Evolutionary conservation across 2,329 filamentous ascomycete species (phyloP).

Genomic region (Botrytis fragariae): DNA sequence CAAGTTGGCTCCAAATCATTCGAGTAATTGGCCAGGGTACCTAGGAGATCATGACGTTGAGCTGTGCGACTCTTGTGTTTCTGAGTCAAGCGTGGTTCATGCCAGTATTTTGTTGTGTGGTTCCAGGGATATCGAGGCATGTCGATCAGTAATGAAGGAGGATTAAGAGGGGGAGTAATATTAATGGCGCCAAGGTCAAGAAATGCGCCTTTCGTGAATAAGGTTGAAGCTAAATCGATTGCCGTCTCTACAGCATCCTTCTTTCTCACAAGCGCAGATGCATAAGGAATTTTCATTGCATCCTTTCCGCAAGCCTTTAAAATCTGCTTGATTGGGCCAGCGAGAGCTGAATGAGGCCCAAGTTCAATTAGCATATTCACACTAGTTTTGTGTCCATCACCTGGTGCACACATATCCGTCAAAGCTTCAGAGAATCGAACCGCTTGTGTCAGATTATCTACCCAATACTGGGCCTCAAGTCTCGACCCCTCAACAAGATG

Average conservation of each 20-base stretch:
- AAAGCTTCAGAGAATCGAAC: constrained; percentile 47
- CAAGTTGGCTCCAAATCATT: constrained; percentile 18
- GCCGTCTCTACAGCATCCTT: constrained; percentile 25
- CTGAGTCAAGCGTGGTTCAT: constrained; percentile 49
- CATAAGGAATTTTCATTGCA: constrained; percentile 40
- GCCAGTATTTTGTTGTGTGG: constrained; percentile 51
- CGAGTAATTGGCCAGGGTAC: constrained; percentile 11
- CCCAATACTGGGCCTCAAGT: constrained; percentile 45
- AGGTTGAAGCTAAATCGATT: constrained; percentile 24
- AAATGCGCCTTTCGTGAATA: constrained; percentile 26
- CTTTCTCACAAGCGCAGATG: constrained; percentile 23
- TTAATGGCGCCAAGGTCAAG: constrained; percentile 50
- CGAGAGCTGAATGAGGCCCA: constrained; percentile 29
- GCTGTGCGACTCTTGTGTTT: constrained; percentile 34
- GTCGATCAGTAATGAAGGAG: constrained; percentile 29
- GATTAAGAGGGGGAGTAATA: constrained; percentile 39
- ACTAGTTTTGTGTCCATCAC: constrained; percentile 25
- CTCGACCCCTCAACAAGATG: constrained; percentile 21
- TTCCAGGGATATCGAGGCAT: constrained; percentile 56
- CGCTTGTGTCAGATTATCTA: constrained; percentile 44
- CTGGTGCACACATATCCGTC: constrained; percentile 27
- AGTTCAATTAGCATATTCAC: constrained; percentile 29
- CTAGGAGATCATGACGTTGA: constrained; percentile 17
- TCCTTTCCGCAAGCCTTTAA: constrained; percentile 43
- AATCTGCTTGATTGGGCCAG: constrained; percentile 31